Evolutionary conservation across 2,329 filamentous ascomycete genomes (phyloP).

Genomic region (Neonectria ditissima): DNA sequence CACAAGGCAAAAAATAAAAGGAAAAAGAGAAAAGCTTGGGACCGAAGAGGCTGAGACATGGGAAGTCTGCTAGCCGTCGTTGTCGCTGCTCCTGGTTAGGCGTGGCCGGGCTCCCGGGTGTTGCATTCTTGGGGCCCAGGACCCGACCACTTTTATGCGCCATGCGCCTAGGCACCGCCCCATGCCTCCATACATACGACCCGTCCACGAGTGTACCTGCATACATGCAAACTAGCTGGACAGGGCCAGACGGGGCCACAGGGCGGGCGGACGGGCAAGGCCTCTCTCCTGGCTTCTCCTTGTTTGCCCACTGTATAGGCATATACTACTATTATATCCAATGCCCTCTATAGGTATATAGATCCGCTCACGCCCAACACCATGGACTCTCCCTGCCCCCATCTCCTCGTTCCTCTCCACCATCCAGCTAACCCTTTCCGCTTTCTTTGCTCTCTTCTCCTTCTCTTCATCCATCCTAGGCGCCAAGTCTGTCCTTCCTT

Average conservation of each 20-base stretch:
- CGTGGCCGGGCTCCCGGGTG: not conserved
- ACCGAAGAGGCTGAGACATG: not conserved
- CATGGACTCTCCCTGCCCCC: slow-evolving; percentile 3
- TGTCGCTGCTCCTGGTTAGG: not conserved
- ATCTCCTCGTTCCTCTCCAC: not conserved
- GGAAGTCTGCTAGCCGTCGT: not conserved
- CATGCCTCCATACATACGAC: slow-evolving; percentile 8
- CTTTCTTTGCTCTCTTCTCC: slow-evolving; percentile 1
- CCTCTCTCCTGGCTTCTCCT: not conserved
- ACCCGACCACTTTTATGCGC: not conserved
- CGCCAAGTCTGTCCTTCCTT: slow-evolving; percentile 22
- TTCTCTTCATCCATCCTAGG: not conserved
- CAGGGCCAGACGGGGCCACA: slow-evolving; percentile 1
- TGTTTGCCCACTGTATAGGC: not conserved
- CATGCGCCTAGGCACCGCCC: slow-evolving; percentile 1
- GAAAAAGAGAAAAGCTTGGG: no score
- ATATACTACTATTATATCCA: not conserved
- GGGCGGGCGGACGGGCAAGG: not conserved
- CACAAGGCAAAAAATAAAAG: no score
- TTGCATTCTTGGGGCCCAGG: not conserved
- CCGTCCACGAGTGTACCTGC: slow-evolving; percentile 17
- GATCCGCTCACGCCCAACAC: slow-evolving; percentile 3
- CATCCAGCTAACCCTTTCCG: not conserved
- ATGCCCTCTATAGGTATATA: slow-evolving; percentile 3
- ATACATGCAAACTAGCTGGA: slow-evolving; percentile 12